A percentile compares a stretch with the other conserved stretches of the same genome.
phyloP scores from a whole-genome alignment of 2,329 filamentous ascomycete genomes.

The Monosporascus ibericus region DNA sequence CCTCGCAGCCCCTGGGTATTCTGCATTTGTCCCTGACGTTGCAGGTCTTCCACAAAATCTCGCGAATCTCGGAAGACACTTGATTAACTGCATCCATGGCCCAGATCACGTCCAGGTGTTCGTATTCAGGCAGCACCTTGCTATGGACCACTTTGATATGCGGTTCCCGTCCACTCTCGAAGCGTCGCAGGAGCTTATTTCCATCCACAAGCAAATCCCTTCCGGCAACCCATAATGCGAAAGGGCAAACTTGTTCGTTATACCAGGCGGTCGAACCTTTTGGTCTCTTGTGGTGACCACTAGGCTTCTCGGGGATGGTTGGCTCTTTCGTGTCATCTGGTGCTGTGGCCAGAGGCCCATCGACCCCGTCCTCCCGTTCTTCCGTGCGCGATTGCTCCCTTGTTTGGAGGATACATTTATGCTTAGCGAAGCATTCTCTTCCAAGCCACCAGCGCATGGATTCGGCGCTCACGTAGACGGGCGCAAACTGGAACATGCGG shows the following conservation, averaged over 20 bases:
- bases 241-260: conserved; percentile 68
- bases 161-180: conserved; percentile 73
- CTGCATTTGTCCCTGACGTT: conserved; percentile 50
- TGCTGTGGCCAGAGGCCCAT: conserved; percentile 26
- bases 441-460: conserved; percentile 96
- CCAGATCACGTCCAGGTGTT: conserved; percentile 94
- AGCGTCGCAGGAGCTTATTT: conserved; percentile 62
- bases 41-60: conserved; percentile 79
- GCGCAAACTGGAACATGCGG: conserved; percentile 87
- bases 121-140: conserved; percentile 80
- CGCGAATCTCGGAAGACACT: conserved; percentile 72
- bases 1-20: conserved; percentile 58
- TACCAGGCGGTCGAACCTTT: conserved; percentile 70
- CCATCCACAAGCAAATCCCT: conserved; percentile 83
- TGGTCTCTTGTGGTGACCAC: conserved; percentile 29
- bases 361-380: conserved; percentile 52
- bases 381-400: conserved; percentile 61
- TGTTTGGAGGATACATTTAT: conserved; percentile 83
- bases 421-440: conserved; percentile 68
- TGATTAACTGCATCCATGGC: conserved; percentile 81
- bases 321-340: conserved; percentile 13
- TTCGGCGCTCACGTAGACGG: conserved; percentile 84
- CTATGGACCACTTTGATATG: conserved; percentile 73
- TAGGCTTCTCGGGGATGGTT: conserved; percentile 14
- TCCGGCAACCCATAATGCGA: conserved; percentile 84